Evolutionary conservation across 2,329 filamentous ascomycete genomes (phyloP), one percentile per base, ranked within the genome.

Genomic region (Fusarium nodosum): DNA sequence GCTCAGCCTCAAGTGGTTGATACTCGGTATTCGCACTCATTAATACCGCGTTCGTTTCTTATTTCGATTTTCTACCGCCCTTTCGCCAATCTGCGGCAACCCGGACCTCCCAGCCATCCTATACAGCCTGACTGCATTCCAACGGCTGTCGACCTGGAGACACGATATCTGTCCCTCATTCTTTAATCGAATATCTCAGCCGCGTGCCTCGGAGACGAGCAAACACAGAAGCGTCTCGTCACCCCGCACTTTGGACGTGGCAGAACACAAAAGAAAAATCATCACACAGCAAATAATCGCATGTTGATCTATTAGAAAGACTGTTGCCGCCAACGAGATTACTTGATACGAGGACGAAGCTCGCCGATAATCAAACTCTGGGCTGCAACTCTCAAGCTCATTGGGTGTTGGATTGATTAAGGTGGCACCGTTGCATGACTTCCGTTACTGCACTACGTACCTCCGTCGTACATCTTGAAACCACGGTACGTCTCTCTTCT

Each of bases 401-500:
- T 72, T 71, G 64, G 48, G 70, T 60, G 64, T 57, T 51, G 53
- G 30, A 54, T 66, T 68, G 60, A 75, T 68, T 73, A 54, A 67
- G 54, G 73, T 75, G 73, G 72, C 65, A 64, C 64, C 57, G 64
- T 68, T 63, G 56, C 46, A 53, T 48, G 59, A 63, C 67, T 67
- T 72, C 64, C 55, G 71, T 60, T 54, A 55, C 54, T 46, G 71
- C 59, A 60, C 71, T 75, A 74, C 73, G 65, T 69, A 62, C 68
- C 57, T 48, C 48, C 33, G 55, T 56, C 36, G 45, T 57, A 62
- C 71, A 42, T 41, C 42, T 60, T 60, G 47, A 60, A 66, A 50
- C 47, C 20, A 39, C 57, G 64, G 68, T 70, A 70, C 53, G 68
- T 47, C 51, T 31, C 30, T 53, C 57, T 61, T 50, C 20, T 59